Evolutionary conservation across 2,329 filamentous ascomycete species (phyloP).

Genomic region (Alternaria sp.): DNA sequence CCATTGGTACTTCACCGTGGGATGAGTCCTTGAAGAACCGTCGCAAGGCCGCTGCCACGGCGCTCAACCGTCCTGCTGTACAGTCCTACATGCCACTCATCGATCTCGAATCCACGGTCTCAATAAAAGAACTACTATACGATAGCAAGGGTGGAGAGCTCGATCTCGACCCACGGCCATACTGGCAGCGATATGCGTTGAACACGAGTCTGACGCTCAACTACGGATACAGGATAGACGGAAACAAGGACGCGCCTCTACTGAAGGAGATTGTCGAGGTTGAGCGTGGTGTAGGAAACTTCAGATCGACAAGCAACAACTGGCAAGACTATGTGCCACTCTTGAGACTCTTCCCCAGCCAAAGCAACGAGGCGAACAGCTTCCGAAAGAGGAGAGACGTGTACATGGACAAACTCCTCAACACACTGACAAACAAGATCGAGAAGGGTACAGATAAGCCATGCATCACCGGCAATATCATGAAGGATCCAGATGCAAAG

Average conservation of each 20-base stretch:
- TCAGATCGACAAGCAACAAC: conserved; percentile 80
- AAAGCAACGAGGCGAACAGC: conserved; percentile 67
- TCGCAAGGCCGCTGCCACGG: conserved; percentile 79
- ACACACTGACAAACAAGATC: conserved; percentile 67
- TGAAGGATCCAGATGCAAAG: conserved; percentile 73
- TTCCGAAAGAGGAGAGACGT: conserved; percentile 73
- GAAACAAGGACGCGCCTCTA: conserved; percentile 69
- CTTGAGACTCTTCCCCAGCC: conserved; percentile 67
- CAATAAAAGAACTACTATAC: conserved; percentile 73
- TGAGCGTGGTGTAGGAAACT: conserved; percentile 76
- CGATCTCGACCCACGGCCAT: conserved; percentile 73
- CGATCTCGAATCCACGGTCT: conserved; percentile 74
- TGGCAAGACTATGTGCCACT: conserved; percentile 86
- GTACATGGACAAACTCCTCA: conserved; percentile 66
- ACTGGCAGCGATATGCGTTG: conserved; percentile 77
- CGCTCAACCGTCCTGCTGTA: conserved; percentile 76
- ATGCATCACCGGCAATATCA: conserved; percentile 72
- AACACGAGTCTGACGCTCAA: conserved; percentile 80
- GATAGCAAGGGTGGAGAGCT: conserved; percentile 67
- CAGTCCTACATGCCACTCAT: conserved; percentile 84
- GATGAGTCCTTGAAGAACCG: conserved; percentile 79
- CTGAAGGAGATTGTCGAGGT: conserved; percentile 77
- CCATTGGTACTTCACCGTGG: conserved; percentile 84
- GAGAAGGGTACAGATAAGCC: conserved; percentile 68
- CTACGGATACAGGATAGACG: conserved; percentile 78